Percentiles rank a stretch among this genome's conserved stretches.
These are phyloP conservation scores for Xylariales sp. DNA, from an alignment of 2,329 filamentous ascomycete genomes.

Conservation along the genomic window DNA sequence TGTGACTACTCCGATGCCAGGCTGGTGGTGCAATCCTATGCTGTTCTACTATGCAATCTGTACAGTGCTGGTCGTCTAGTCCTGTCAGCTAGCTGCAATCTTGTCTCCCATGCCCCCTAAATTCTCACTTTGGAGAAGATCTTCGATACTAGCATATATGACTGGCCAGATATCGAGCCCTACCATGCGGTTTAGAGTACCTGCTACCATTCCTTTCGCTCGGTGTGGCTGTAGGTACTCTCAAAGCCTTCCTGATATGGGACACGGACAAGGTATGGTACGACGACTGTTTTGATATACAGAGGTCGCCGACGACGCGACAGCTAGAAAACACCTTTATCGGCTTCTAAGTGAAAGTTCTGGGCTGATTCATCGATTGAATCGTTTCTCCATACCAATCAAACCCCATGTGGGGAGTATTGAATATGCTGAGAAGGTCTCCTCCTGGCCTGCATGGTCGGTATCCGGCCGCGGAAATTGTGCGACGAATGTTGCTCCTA, in stretches of 20 bases:
- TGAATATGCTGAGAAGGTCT: slow-evolving; percentile 26
- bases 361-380: slow-evolving; percentile 4
- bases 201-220: slow-evolving; percentile 19
- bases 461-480: slow-evolving; percentile 39
- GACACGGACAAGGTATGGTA: slow-evolving; percentile 26
- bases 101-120: slow-evolving; percentile 27
- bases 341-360: slow-evolving; percentile 7
- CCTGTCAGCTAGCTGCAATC: slow-evolving; percentile 38
- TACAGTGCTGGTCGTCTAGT: slow-evolving; percentile 8
- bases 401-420: slow-evolving; percentile 29
- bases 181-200: slow-evolving; percentile 23
- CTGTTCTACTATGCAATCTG: slow-evolving; percentile 18
- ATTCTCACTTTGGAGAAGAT: slow-evolving; percentile 33
- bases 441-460: slow-evolving; percentile 33
- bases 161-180: slow-evolving; percentile 33
- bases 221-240: slow-evolving; percentile 7
- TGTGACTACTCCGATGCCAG: slow-evolving; percentile 22
- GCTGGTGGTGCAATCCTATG: slow-evolving; percentile 29
- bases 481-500: slow-evolving; percentile 26
- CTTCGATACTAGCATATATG: slow-evolving; percentile 20
- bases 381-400: slow-evolving; percentile 27
- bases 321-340: slow-evolving; percentile 1
- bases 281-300: slow-evolving; percentile 28
- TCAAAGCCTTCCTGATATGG: slow-evolving; percentile 19
- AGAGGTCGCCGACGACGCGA: slow-evolving; percentile 32